Base-by-base conservation (phyloP, 2,329 filamentous ascomycete species). In the Ophiostoma australiae region DNA sequence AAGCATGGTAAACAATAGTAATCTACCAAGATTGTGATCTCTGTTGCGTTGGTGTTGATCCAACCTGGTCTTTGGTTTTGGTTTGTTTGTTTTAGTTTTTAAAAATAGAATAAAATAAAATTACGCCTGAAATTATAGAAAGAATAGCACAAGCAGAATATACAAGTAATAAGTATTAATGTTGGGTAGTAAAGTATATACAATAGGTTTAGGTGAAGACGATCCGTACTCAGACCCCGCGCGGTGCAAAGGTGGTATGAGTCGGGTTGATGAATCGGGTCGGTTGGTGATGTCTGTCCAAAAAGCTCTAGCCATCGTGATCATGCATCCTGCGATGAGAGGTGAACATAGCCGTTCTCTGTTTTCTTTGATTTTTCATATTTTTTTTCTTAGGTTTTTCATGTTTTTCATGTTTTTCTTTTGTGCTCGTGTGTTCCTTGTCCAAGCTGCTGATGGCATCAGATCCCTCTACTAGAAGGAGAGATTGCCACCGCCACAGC, bases 401-500 rank as follows among this genome's bases (percentile, higher is more conserved):
- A 31, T 31, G 3, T 31, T 31, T n/a, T n/a, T n/a, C n/a, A n/a
- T n/a, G n/a, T 48, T 8, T n/a, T n/a, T 20, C 41, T 48, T 48
- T 17, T 7, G 7, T 48, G 44, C 44, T 41, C 39, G 39, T 13
- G 27, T 31, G 27, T 41, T 48, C 44, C 20, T n/a, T 20, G 44
- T 48, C 20, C 4, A 48, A 15, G 7, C 44, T 10, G 10, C 8
- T 13, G 10, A 27, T 48, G 44, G 20, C 7, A 23, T 13, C n/a
- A 58, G 52, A 58, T 27, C 52, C 15, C 52, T 5, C 52, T 27
- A n/a, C 27, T 55, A 37, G 17, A 69, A 69, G 11, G 23, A 17
- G 35, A 71, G 3, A 3, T 1, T 13, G 23, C 27, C 55, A 5
- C 13, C 1, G 27, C 72, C 75, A 76, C 85, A 87, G 52, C 75